Conservation (phyloP, 2,329 filamentous ascomycete genomes). For the Aureobasidium sp. region DNA sequence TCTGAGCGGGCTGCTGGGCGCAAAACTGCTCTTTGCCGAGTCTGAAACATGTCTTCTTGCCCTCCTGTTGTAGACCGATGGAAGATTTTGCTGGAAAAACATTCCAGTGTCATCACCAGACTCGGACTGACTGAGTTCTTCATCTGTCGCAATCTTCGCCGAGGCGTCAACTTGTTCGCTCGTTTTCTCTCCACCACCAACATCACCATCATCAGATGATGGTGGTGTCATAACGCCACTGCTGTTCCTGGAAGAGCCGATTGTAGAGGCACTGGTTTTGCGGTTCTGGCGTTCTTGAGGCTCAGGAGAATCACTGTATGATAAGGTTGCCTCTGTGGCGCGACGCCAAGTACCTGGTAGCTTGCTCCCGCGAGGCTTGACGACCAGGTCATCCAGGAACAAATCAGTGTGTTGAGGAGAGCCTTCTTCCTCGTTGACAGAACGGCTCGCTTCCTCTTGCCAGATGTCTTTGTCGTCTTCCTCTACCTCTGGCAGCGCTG, state of each 20-base stretch:
- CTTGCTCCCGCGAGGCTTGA: conserved; percentile 30
- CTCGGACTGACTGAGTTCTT: conserved; percentile 1
- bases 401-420: conserved; percentile 12
- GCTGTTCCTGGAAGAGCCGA: conserved; percentile 7
- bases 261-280: conserved; percentile 12
- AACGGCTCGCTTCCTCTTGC: conserved; percentile 39
- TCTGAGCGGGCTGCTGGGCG: conserved; percentile 13
- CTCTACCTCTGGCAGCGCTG: conserved; percentile 15
- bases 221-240: conserved; percentile 27
- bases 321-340: conserved; percentile 29
- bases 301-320: conserved; percentile 31
- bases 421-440: conserved; percentile 18
- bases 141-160: background rate
- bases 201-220: conserved; percentile 22
- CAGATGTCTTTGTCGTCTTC: conserved; percentile 32
- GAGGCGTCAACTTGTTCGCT: background rate
- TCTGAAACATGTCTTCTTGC: background rate
- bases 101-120: conserved; percentile 21
- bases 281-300: conserved; percentile 9
- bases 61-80: conserved; percentile 16
- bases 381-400: conserved; percentile 21
- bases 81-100: conserved; percentile 23
- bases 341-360: conserved; percentile 35
- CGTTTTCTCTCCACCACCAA: background rate
- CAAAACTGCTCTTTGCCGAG: conserved; percentile 4